A percentile compares a stretch with the other conserved stretches of the same genome.
Conservation (phyloP, 768 basidiomycete genomes). For the button mushroom (Agaricus bisporus) region DNA sequence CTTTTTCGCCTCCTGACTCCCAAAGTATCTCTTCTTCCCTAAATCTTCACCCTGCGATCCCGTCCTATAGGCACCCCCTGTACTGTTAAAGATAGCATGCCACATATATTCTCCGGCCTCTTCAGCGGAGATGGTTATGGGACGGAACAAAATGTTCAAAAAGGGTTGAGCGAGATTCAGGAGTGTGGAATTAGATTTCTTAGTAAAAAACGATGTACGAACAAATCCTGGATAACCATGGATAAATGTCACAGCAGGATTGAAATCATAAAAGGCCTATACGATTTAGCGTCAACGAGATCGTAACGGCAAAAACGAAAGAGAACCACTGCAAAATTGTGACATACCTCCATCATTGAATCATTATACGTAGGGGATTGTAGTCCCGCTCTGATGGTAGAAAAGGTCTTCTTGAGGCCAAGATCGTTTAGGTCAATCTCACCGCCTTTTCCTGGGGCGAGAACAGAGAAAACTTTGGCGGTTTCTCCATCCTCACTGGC, state of each 20-base stretch:
- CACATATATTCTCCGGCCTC: conserved; percentile 32
- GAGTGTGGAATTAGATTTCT: conserved; percentile 17
- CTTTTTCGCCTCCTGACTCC: conserved; percentile 28
- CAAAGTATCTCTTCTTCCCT: conserved; percentile 23
- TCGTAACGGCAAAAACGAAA: conserved; percentile 23
- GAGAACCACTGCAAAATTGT: conserved; percentile 17
- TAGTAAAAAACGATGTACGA: conserved; percentile 19
- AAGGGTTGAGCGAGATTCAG: conserved; percentile 19
- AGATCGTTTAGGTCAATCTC: conserved; percentile 40
- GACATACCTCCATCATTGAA: conserved; percentile 28
- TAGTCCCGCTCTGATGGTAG: conserved; percentile 17
- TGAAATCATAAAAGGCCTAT: conserved; percentile 28
- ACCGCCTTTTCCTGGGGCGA: conserved; percentile 27
- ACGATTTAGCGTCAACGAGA: conserved; percentile 32
- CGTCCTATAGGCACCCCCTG: conserved; percentile 23
- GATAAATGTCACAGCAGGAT: conserved; percentile 32
- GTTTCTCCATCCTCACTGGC: conserved; percentile 42
- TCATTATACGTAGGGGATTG: conserved; percentile 28
- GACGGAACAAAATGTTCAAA: not conserved
- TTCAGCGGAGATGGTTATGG: conserved; percentile 13
- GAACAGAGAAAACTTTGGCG: conserved; percentile 41
- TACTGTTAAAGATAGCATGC: conserved; percentile 21
- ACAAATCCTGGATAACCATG: conserved; percentile 36
- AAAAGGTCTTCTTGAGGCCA: conserved; percentile 30
- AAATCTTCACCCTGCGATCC: conserved; percentile 27